Evolutionary conservation across 2,329 filamentous ascomycete species (phyloP), one percentile per base, ranked within the genome.

Genomic region (Akanthomyces lecanii): DNA sequence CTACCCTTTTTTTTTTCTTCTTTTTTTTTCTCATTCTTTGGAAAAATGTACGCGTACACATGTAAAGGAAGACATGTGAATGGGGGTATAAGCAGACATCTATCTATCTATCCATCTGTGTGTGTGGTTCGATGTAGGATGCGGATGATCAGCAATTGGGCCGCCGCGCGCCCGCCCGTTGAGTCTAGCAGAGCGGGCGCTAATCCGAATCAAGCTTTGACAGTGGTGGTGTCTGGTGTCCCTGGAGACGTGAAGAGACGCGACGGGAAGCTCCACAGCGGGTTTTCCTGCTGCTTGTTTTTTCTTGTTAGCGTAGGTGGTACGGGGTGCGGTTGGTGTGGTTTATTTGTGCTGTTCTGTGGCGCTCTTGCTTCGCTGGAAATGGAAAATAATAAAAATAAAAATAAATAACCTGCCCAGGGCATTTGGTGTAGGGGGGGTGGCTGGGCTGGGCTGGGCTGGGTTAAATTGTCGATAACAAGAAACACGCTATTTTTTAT

Each of bases 161-260:
- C 11, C 21, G 21, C 21, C 33, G 8, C 33, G 12, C 10, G 33
- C n/a, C n/a, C 51, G 28, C 28, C 28, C 33, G 51, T 53, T 40
- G n/a, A 40, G 33, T 5, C 51, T 53, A 38, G 8, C 25, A 40
- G 30, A 11, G 47, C 51, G 51, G 51, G 33, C 51, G 51, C 51
- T 53, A 53, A 16, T 16, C 38, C 16, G 53, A 56, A 56, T 56
- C 25, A 42, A 45, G 53, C 28, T 30, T 30, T 30, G 28, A 38
- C 16, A 12, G 33, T 30, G 28, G 6, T 30, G 28, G 28, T 18
- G 25, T 51, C 48, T 28, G 25, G 14, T 8, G 28, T 7, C 28
- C 25, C n/a, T 21, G n/a, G 33, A n/a, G 48, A 60, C 57, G 57
- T 60, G 57, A 52, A 60, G 57, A 60, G 57, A 60, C 57, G 57